Percentiles rank a stretch among this genome's conserved stretches.
These are phyloP conservation scores for Starmerella geochares DNA, from an alignment of 805 yeast species.

Conservation along the genomic window DNA sequence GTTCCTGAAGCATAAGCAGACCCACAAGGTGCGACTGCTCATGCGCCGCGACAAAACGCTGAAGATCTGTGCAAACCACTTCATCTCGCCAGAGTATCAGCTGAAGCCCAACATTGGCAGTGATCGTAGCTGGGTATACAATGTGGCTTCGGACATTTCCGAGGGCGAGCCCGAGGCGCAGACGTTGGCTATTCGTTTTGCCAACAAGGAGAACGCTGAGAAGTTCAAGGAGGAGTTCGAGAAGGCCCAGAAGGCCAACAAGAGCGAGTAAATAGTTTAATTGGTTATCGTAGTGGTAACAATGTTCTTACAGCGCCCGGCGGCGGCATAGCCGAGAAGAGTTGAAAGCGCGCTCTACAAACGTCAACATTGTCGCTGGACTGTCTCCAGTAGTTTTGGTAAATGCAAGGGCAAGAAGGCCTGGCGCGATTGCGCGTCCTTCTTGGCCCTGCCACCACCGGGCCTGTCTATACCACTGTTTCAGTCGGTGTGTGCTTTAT, in stretches of 20 bases:
- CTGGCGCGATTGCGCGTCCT: too few relatives aligned
- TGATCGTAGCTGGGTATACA: slow-evolving; percentile 97
- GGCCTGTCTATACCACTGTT: too few relatives aligned
- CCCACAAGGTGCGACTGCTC: slow-evolving; percentile 75
- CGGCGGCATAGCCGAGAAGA: too few relatives aligned
- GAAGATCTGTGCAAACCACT: slow-evolving; percentile 96
- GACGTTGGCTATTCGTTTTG: slow-evolving; percentile 91
- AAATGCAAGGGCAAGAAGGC: too few relatives aligned
- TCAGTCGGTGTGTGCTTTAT: too few relatives aligned
- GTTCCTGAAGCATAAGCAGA: slow-evolving; percentile 77
- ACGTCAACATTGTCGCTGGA: too few relatives aligned
- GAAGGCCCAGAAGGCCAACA: slow-evolving; percentile 64
- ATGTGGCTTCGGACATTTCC: slow-evolving; percentile 84
- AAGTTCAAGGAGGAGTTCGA: slow-evolving; percentile 88
- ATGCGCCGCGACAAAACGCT: slow-evolving; percentile 99
- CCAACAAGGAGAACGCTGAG: slow-evolving; percentile 60
- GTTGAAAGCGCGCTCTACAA: too few relatives aligned
- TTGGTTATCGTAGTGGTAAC: too few relatives aligned
- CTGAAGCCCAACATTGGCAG: slow-evolving; percentile 91
- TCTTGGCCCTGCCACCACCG: too few relatives aligned
- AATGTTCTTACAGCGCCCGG: too few relatives aligned
- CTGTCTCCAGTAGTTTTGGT: too few relatives aligned
- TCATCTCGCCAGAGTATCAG: slow-evolving; percentile 59
- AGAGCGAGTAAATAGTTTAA: slow-evolving; percentile 33
- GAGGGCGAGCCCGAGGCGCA: slow-evolving; percentile 95